phyloP scores from a whole-genome alignment of 352 stramenopile genomes.

The Phytophthora rubi region DNA sequence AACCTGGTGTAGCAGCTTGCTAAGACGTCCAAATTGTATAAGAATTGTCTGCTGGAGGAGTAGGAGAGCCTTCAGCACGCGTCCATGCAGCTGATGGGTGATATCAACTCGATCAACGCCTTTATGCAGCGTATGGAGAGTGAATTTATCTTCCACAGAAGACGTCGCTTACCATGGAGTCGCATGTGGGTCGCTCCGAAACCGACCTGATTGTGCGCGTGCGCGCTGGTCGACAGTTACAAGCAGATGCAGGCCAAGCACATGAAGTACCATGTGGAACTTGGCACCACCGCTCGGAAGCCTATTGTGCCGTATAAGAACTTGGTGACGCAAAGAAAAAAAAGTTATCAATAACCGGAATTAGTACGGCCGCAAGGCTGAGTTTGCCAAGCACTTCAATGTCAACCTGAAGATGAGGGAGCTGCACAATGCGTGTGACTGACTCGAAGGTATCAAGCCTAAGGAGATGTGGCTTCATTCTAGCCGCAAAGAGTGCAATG shows the following conservation, averaged over 20 bases:
- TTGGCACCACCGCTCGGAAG: slow-evolving; percentile 79
- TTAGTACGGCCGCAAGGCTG: slow-evolving; percentile 90
- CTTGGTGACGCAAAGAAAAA: slow-evolving; percentile 71
- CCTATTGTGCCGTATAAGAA: slow-evolving; percentile 71
- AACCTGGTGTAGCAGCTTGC: slow-evolving; percentile 85
- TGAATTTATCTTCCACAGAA: slow-evolving; percentile 86
- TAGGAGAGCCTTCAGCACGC: slow-evolving; percentile 87
- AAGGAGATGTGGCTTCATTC: slow-evolving; percentile 87
- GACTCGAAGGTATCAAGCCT: slow-evolving; percentile 87
- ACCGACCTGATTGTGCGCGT: slow-evolving; percentile 83
- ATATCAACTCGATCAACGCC: slow-evolving; percentile 88
- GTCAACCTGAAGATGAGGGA: slow-evolving; percentile 61
- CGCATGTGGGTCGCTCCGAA: slow-evolving; percentile 80
- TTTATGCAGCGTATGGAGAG: slow-evolving; percentile 92
- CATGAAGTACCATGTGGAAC: slow-evolving; percentile 82
- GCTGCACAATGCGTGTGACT: slow-evolving; percentile 85
- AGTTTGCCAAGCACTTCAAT: background rate
- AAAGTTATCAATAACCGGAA: slow-evolving; percentile 84
- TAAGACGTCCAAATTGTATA: slow-evolving; percentile 89
- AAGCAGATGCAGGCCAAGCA: slow-evolving; percentile 90
- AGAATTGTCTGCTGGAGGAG: slow-evolving; percentile 85
- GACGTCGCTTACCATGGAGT: slow-evolving; percentile 85
- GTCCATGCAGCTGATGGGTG: slow-evolving; percentile 79
- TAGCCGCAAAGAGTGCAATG: slow-evolving; percentile 88
- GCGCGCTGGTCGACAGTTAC: slow-evolving; percentile 85